Percentiles rank a stretch among this genome's conserved stretches.
Conservation (phyloP, 2,329 filamentous ascomycete species). For the Sclerotinia nivalis region DNA sequence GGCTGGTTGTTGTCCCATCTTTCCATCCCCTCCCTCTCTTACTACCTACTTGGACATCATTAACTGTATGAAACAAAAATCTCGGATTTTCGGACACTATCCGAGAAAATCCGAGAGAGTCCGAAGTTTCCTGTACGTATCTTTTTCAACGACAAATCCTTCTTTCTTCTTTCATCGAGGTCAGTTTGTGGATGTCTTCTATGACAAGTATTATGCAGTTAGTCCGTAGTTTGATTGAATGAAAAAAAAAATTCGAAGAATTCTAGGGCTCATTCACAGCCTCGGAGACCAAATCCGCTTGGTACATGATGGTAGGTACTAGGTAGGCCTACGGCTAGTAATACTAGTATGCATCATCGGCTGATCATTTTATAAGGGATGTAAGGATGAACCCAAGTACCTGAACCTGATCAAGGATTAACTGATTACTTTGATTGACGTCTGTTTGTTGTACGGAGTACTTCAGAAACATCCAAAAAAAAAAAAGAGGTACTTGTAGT, state of each 20-base stretch:
- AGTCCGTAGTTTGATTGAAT: not conserved
- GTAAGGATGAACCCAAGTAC: not conserved
- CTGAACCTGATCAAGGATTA: conserved; percentile 1
- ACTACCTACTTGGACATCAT: not conserved
- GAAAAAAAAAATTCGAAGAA: not conserved
- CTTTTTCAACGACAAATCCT: not conserved
- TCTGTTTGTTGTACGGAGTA: conserved; percentile 4
- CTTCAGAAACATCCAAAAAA: not conserved
- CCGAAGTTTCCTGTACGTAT: not conserved
- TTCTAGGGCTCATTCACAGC: not conserved
- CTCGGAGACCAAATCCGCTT: not conserved
- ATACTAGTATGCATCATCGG: conserved; percentile 6
- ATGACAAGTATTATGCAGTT: not conserved
- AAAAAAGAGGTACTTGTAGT: not conserved
- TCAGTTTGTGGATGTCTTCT: not conserved
- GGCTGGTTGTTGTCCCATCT: not conserved
- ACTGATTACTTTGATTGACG: not conserved
- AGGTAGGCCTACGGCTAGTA: not conserved
- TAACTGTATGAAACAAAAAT: not conserved
- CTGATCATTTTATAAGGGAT: conserved; percentile 8
- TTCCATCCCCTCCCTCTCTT: not conserved
- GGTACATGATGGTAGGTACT: not conserved
- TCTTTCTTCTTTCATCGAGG: not conserved
- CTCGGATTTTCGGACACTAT: not conserved
- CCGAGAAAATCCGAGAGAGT: not conserved